phyloP scores from a whole-genome alignment of 2,329 filamentous ascomycete species.

The Claviceps sp. region DNA sequence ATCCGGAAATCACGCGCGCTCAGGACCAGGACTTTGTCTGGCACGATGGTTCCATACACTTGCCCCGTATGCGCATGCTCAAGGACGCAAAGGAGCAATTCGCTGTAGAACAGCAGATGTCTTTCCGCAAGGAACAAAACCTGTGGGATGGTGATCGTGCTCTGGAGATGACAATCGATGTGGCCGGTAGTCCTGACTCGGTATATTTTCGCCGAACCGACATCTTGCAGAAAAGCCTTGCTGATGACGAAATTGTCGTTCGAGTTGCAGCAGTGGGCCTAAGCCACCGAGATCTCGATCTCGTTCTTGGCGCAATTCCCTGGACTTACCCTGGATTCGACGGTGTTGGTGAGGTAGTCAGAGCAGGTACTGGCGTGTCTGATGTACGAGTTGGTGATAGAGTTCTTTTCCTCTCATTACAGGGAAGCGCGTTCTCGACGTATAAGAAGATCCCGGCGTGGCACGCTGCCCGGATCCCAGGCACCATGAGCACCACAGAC shows the following conservation, averaged over 20 bases:
- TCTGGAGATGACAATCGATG: conserved; percentile 13
- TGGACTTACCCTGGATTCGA: conserved; percentile 14
- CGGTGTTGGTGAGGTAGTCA: conserved; percentile 13
- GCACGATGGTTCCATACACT: conserved; percentile 4
- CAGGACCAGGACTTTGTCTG: conserved; percentile 8
- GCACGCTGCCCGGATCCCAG: conserved; percentile 7
- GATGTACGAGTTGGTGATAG: conserved; percentile 10
- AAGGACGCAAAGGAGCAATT: conserved; percentile 5
- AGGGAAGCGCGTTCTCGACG: conserved; percentile 9
- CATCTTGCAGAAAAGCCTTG: conserved; percentile 2
- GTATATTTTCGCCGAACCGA: conserved; percentile 12
- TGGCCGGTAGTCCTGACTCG: conserved; percentile 12
- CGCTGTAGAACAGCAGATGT: conserved; percentile 7
- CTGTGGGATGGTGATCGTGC: conserved; percentile 10
- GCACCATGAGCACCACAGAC: conserved; percentile 12
- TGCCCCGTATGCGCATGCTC: conserved; percentile 7
- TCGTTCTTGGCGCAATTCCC: conserved; percentile 11
- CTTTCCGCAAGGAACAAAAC: conserved; percentile 10
- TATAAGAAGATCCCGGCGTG: conserved; percentile 7
- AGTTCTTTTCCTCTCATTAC: conserved; percentile 7
- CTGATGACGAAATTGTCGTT: conserved; percentile 10
- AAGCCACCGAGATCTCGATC: conserved; percentile 11
- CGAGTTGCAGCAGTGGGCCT: conserved; percentile 10
- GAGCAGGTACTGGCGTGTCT: conserved; percentile 7
- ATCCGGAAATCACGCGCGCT: background rate